Conservation (phyloP, 2,329 filamentous ascomycete genomes). For the Beauveria australis region DNA sequence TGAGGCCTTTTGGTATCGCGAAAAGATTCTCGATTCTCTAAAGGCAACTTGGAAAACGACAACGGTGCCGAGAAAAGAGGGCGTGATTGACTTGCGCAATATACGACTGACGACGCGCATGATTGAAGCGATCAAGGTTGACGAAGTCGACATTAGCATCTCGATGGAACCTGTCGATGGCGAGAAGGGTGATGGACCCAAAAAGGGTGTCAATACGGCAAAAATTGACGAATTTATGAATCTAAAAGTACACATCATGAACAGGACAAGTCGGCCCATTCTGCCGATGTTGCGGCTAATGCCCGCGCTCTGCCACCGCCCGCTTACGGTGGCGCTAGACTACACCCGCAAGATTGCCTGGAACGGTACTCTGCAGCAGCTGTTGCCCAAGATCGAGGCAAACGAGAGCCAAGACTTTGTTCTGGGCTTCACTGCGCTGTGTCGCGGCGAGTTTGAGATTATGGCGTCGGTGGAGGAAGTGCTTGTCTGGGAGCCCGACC, state of each 20-base stretch:
- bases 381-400: conserved; percentile 54
- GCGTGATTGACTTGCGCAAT: conserved; percentile 67
- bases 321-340: conserved; percentile 66
- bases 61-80: conserved; percentile 44
- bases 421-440: conserved; percentile 67
- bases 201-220: conserved; percentile 16
- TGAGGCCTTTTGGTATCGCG: conserved; percentile 87
- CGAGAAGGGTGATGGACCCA: conserved; percentile 1
- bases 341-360: conserved; percentile 74
- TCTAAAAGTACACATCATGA: conserved; percentile 63
- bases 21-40: conserved; percentile 65
- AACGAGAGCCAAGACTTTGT: conserved; percentile 51
- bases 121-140: conserved; percentile 74
- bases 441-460: conserved; percentile 75
- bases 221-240: conserved; percentile 52
- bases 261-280: conserved; percentile 61
- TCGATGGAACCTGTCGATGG: conserved; percentile 34
- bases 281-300: conserved; percentile 67
- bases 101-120: conserved; percentile 68
- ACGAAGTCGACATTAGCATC: conserved; percentile 65
- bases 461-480: conserved; percentile 76
- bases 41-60: conserved; percentile 62
- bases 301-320: conserved; percentile 66
- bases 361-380: conserved; percentile 76
- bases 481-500: conserved; percentile 37